A percentile compares a stretch with the other conserved stretches of the same genome.
These are phyloP conservation scores for Xerocomus potaroensis DNA, from an alignment of 768 basidiomycete genomes.

Conservation along the genomic window DNA sequence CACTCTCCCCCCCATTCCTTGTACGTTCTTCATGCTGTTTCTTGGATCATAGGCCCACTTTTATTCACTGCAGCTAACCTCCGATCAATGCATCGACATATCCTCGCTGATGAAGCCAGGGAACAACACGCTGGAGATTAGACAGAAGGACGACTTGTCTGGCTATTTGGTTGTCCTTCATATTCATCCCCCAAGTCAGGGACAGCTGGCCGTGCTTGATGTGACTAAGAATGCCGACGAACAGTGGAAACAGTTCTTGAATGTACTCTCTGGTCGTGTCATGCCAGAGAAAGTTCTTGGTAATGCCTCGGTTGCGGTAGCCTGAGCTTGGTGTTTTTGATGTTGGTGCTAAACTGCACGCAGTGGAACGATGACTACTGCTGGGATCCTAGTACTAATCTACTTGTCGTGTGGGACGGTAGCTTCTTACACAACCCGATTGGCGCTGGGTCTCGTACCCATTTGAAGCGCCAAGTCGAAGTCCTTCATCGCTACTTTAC, in stretches of 20 bases:
- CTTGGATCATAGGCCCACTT: neutral
- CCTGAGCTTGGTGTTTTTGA: neutral
- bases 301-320: neutral
- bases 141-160: slow-evolving; percentile 41
- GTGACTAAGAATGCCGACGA: slow-evolving; percentile 10
- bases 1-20: slow-evolving; percentile 31
- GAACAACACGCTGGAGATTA: slow-evolving; percentile 40
- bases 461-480: too few relatives aligned
- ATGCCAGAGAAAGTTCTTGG: neutral
- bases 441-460: too few relatives aligned
- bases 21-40: slow-evolving; percentile 27
- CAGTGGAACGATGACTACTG: too few relatives aligned
- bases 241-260: slow-evolving; percentile 19
- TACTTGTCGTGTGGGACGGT: too few relatives aligned
- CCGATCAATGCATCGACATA: slow-evolving; percentile 49
- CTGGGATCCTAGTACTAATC: too few relatives aligned
- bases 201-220: slow-evolving; percentile 35
- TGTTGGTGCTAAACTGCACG: too few relatives aligned
- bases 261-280: slow-evolving; percentile 11
- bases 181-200: slow-evolving; percentile 45
- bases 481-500: too few relatives aligned
- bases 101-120: slow-evolving; percentile 42
- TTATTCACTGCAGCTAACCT: slow-evolving; percentile 35
- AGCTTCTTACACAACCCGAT: too few relatives aligned
- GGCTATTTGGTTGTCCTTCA: slow-evolving; percentile 44